phyloP scores from a whole-genome alignment of 2,329 filamentous ascomycete species.

The Plectosphaerella plurivora region DNA sequence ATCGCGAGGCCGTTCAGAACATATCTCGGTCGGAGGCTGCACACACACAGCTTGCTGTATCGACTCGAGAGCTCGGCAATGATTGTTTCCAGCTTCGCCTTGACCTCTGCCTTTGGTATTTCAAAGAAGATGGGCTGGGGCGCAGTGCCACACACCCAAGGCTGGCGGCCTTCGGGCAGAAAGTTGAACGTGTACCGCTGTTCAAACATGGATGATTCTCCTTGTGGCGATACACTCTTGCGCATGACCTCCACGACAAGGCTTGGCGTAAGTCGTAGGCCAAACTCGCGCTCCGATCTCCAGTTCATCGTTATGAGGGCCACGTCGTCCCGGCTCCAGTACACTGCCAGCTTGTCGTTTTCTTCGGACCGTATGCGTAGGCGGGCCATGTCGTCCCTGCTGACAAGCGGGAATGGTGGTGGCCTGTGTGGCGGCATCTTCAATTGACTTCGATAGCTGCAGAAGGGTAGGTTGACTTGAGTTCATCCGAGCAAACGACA shows the following conservation, averaged over 20 bases:
- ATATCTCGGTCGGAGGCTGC: not conserved
- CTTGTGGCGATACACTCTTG: not conserved
- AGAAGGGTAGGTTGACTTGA: too few relatives aligned
- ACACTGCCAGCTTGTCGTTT: constrained; percentile 4
- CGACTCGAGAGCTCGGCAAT: not conserved
- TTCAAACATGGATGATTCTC: not conserved
- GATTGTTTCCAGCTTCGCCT: not conserved
- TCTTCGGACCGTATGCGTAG: not conserved
- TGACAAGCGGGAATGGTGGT: too few relatives aligned
- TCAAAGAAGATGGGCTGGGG: not conserved
- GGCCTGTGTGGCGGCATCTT: too few relatives aligned
- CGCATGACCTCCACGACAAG: not conserved
- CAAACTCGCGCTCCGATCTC: not conserved
- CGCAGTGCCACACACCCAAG: not conserved
- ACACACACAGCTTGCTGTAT: not conserved
- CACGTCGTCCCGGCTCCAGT: not conserved
- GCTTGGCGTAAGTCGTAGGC: not conserved
- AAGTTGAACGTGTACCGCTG: not conserved
- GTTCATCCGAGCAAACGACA: too few relatives aligned
- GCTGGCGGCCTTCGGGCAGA: not conserved
- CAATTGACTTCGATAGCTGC: too few relatives aligned
- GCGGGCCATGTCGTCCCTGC: too few relatives aligned
- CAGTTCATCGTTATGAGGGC: constrained; percentile 3
- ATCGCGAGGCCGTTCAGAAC: not conserved
- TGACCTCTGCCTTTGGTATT: not conserved